These are phyloP conservation scores for Ceratocystis lukuohia DNA, from an alignment of 2,329 filamentous ascomycete genomes.

Conservation along the genomic window DNA sequence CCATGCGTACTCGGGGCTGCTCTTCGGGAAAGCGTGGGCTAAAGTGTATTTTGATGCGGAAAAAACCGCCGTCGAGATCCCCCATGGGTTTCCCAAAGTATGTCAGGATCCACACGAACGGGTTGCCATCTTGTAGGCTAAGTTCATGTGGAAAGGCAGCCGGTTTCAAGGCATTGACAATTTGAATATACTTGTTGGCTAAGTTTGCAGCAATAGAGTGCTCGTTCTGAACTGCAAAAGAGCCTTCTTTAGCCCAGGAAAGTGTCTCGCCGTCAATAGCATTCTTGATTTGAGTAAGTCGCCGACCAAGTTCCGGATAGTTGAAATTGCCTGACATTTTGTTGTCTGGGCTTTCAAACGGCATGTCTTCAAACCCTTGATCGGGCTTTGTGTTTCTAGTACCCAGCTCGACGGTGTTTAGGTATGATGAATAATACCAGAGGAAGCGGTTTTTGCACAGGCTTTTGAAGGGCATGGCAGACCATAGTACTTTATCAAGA, in stretches of 20 bases:
- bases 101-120: conserved; percentile 77
- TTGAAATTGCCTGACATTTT: conserved; percentile 77
- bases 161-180: conserved; percentile 59
- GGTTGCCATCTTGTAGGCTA: conserved; percentile 64
- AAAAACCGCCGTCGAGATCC: conserved; percentile 81
- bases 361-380: conserved; percentile 61
- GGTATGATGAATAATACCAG: conserved; percentile 90
- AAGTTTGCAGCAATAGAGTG: conserved; percentile 68
- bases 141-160: conserved; percentile 62
- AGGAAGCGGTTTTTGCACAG: conserved; percentile 82
- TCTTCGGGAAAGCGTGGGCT: conserved; percentile 78
- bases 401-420: conserved; percentile 54
- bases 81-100: conserved; percentile 90
- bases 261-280: conserved; percentile 58
- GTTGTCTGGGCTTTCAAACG: conserved; percentile 68
- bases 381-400: conserved; percentile 49
- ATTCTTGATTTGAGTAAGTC: conserved; percentile 55
- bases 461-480: conserved; percentile 80
- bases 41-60: conserved; percentile 65
- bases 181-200: conserved; percentile 71
- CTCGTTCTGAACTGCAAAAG: conserved; percentile 48
- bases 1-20: conserved; percentile 69
- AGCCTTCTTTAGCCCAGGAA: conserved; percentile 58
- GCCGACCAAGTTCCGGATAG: conserved; percentile 58
- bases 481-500: conserved; percentile 40